phyloP scores from a whole-genome alignment of 1,284 basidiomycete species.

The Fomes fomentarius region DNA sequence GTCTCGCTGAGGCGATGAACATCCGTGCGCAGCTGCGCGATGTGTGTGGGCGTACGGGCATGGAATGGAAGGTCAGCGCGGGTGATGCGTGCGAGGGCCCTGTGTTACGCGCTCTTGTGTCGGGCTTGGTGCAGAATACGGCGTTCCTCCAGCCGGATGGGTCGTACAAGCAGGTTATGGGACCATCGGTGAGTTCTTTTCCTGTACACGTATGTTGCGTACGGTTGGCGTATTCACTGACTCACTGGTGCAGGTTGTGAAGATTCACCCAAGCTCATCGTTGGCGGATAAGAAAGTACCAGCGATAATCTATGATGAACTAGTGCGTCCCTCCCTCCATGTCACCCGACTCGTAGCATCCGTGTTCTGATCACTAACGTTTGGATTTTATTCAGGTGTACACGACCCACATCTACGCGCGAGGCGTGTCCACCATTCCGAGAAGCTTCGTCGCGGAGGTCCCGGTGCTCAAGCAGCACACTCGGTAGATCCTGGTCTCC shows the following conservation, averaged over 20 bases:
- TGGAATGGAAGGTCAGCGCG: conserved; percentile 63
- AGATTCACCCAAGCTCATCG: conserved; percentile 87
- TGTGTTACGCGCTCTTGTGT: conserved; percentile 68
- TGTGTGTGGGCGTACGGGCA: conserved; percentile 62
- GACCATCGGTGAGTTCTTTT: conserved; percentile 62
- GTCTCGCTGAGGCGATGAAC: conserved; percentile 81
- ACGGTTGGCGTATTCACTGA: background rate
- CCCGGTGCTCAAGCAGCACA: conserved; percentile 30
- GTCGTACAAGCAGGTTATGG: conserved; percentile 83
- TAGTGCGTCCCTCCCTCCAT: conserved; percentile 56
- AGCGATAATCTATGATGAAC: conserved; percentile 89
- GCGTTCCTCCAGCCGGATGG: conserved; percentile 85
- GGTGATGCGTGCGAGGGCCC: conserved; percentile 42
- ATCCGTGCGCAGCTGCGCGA: conserved; percentile 83
- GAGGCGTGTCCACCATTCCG: conserved; percentile 82
- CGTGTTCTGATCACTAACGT: conserved; percentile 4
- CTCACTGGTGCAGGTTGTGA: conserved; percentile 61
- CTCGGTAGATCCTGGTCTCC: background rate
- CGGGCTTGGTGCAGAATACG: conserved; percentile 81
- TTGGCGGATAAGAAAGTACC: conserved; percentile 80
- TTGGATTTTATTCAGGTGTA: conserved; percentile 60
- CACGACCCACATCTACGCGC: conserved; percentile 86
- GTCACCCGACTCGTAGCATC: background rate
- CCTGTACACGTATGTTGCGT: background rate
- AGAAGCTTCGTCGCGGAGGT: conserved; percentile 52